Base-by-base conservation (phyloP, 371 early-diverging fungal genomes). In the Mucor indicus region DNA sequence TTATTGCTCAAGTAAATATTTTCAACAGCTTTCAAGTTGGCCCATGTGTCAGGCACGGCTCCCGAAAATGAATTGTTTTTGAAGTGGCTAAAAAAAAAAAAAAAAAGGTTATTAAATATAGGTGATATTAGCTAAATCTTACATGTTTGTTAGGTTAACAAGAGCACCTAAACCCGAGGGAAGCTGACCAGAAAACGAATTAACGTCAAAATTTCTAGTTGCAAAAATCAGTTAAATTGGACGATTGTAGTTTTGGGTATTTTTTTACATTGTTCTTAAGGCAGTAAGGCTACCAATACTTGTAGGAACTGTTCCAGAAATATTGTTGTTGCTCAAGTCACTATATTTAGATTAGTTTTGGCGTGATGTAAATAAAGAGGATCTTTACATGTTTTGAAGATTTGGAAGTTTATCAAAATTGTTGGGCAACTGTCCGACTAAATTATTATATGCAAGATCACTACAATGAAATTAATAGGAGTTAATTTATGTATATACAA, bases 311-410 rank as follows among this genome's bases (percentile, higher is more conserved):
- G 52, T 25, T 5, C 79, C 78, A 22, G 68, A 55, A 7, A 81
- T 62, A 7, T 73, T 60, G 39, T 81, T 81, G 41, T 67, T 56
- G 36, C 77, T 72, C 40, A 81, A 46, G 38, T 79, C 74, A 21
- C 76, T 71, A 57, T 16, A 44, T n/a, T n/a, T n/a, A n/a, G n/a
- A n/a, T n/a, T n/a, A n/a, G n/a, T n/a, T n/a, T n/a, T n/a, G n/a
- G n/a, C n/a, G n/a, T n/a, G n/a, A n/a, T n/a, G 16, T 30, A 48
- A 48, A 53, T 35, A 31, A 21, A 19, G 12, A 15, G 10, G 24
- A 29, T 38, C 12, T 31, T 49, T 73, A 73, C 73, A 80, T 62
- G 15, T 53, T 67, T 38, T 66, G 60, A 36, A 80, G 50, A 37
- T 66, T 66, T 5, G 66, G 67, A 0, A 80, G 44, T 10, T 56